Evolutionary conservation across 768 basidiomycete genomes (phyloP).

Genomic region (Rhodotorula paludigena): DNA sequence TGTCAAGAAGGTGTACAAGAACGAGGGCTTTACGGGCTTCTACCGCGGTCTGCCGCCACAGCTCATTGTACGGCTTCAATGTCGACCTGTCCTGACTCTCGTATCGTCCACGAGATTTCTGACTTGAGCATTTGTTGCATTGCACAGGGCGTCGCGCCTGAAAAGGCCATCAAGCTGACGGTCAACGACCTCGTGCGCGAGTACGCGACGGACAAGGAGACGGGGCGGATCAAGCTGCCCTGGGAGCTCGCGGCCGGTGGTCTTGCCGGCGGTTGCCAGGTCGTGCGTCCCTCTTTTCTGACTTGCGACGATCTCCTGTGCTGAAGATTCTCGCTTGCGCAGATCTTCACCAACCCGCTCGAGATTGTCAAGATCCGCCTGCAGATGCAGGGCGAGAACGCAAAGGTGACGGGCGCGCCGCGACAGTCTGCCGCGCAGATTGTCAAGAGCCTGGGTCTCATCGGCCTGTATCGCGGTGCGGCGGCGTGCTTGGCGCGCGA

Average conservation of each 20-base stretch:
- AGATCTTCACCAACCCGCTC: conserved; percentile 96
- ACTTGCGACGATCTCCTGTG: neutral
- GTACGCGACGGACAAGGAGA: conserved; percentile 84
- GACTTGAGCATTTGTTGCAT: conserved; percentile 6
- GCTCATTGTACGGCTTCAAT: conserved; percentile 58
- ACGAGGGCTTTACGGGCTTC: conserved; percentile 91
- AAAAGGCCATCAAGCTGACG: conserved; percentile 96
- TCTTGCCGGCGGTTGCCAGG: conserved; percentile 92
- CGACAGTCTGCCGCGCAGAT: conserved; percentile 88
- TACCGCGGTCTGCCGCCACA: conserved; percentile 95
- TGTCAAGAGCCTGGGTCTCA: conserved; percentile 79
- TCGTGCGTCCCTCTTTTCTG: conserved; percentile 53
- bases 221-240: conserved; percentile 81
- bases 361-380: conserved; percentile 78
- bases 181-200: conserved; percentile 87
- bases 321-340: conserved; percentile 4
- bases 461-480: conserved; percentile 90
- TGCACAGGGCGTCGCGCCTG: conserved; percentile 80
- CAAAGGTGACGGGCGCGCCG: conserved; percentile 69
- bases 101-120: neutral
- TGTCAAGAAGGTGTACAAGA: conserved; percentile 83
- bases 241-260: conserved; percentile 93
- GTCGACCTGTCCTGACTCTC: neutral
- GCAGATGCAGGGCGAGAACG: conserved; percentile 92
- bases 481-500: conserved; percentile 87